Conservation (phyloP, 2,329 filamentous ascomycete genomes). For the Alternaria dauci region DNA sequence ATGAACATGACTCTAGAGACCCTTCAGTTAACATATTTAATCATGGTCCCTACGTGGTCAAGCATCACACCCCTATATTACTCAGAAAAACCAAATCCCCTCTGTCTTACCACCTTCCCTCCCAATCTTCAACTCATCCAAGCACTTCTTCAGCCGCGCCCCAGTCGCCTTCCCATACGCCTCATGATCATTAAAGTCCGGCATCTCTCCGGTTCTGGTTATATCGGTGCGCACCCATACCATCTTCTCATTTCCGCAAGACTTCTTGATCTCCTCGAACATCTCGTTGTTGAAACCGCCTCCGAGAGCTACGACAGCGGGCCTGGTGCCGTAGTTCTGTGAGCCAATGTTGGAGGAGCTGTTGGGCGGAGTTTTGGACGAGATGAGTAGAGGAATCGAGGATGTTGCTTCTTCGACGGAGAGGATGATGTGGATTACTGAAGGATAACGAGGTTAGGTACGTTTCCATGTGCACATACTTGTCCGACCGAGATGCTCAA, state of each 20-base stretch:
- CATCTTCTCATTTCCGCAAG: slow-evolving; percentile 11
- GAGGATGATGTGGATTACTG: slow-evolving; percentile 25
- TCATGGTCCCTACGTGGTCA: too few species aligned
- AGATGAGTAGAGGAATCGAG: slow-evolving; percentile 17
- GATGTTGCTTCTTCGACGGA: slow-evolving; percentile 13
- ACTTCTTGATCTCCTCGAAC: slow-evolving; percentile 1
- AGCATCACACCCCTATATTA: not conserved
- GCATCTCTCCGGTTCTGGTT: slow-evolving; percentile 5
- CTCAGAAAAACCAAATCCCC: slow-evolving; percentile 12
- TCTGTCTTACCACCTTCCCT: slow-evolving; percentile 5
- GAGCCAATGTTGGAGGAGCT: not conserved
- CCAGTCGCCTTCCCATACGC: slow-evolving; percentile 17
- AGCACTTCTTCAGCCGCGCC: slow-evolving; percentile 13
- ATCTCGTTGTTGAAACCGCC: slow-evolving; percentile 4
- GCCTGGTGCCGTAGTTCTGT: not conserved
- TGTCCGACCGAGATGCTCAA: not conserved
- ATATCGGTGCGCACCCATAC: slow-evolving; percentile 20
- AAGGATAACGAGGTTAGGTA: not conserved
- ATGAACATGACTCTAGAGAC: too few species aligned
- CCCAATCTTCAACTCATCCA: slow-evolving; percentile 14
- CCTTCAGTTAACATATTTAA: too few species aligned
- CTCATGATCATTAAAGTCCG: slow-evolving; percentile 6
- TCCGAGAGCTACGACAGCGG: not conserved
- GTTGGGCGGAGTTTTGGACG: not conserved
- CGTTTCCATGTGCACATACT: not conserved